Percentiles rank a stretch among this genome's conserved stretches.
These are phyloP conservation scores for Botrytis elliptica DNA, from an alignment of 2,329 filamentous ascomycete species.

Conservation along the genomic window DNA sequence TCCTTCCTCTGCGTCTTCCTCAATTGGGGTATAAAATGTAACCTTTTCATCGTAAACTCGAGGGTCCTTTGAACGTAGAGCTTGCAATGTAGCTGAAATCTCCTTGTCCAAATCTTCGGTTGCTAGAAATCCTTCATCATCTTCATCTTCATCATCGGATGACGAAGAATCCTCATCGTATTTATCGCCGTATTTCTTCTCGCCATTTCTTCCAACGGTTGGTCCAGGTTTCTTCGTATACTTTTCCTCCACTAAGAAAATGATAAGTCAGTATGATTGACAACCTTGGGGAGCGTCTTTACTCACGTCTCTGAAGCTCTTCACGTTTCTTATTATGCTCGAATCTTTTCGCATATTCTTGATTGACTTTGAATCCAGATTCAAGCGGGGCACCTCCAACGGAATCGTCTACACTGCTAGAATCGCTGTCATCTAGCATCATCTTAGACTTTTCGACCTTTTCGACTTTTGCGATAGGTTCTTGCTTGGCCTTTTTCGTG, in stretches of 20 bases:
- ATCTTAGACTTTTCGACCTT: conserved; percentile 28
- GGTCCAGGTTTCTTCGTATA: conserved; percentile 51
- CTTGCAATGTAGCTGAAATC: conserved; percentile 81
- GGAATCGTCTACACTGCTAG: conserved; percentile 39
- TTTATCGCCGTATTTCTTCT: conserved; percentile 42
- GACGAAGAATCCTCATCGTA: conserved; percentile 61
- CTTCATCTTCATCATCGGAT: conserved; percentile 75
- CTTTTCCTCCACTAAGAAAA: conserved; percentile 77
- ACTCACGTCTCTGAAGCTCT: conserved; percentile 69
- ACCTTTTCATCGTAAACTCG: conserved; percentile 78
- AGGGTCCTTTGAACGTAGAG: conserved; percentile 88
- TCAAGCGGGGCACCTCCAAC: conserved; percentile 41
- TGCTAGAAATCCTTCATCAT: conserved; percentile 83
- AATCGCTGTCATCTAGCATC: conserved; percentile 52
- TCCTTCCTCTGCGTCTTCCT: conserved; percentile 47
- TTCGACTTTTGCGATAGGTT: background rate
- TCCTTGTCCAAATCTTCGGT: conserved; percentile 83
- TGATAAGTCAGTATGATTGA: conserved; percentile 32
- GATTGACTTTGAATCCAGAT: conserved; percentile 73
- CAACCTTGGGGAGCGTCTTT: conserved; percentile 12
- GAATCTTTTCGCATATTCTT: conserved; percentile 84
- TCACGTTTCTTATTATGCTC: conserved; percentile 98
- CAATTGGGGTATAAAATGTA: conserved; percentile 72
- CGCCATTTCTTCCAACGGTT: conserved; percentile 41
- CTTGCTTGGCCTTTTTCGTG: conserved; percentile 37